Conservation (phyloP, 495 filamentous ascomycete genomes). For the Neurospora sp. region DNA sequence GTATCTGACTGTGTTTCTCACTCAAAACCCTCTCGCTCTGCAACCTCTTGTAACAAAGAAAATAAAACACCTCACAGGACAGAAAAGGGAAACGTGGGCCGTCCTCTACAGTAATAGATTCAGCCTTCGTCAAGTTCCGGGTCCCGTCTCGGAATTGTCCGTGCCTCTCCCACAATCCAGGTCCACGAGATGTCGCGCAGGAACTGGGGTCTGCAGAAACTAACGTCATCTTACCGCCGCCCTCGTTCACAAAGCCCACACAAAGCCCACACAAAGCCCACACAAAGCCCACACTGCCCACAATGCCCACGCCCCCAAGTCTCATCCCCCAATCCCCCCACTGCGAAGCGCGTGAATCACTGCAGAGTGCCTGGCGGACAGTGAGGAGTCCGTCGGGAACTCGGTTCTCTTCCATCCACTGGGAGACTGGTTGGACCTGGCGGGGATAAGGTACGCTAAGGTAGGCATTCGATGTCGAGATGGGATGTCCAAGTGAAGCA, state of each 20-base stretch:
- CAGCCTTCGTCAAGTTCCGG: not conserved
- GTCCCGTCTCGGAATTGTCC: not conserved
- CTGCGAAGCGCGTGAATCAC: not conserved
- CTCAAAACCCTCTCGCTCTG: not conserved
- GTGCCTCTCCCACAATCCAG: not conserved
- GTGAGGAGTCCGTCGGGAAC: not conserved
- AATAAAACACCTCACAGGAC: not conserved
- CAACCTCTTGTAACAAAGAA: not conserved
- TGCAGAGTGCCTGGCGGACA: not conserved
- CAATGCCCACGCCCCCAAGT: not conserved
- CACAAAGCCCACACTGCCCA: not conserved
- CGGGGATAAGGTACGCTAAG: not conserved
- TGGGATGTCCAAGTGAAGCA: not conserved
- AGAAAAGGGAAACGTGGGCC: not conserved
- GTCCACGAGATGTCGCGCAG: not conserved
- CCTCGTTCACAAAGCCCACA: not conserved
- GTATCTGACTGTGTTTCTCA: not conserved
- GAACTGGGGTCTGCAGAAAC: not conserved
- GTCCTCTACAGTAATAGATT: not conserved
- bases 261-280: not conserved
- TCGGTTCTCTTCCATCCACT: not conserved
- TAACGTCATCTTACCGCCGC: not conserved
- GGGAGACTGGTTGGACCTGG: not conserved
- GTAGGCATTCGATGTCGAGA: not conserved
- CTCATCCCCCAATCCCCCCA: not conserved